Percentiles rank a stretch among this genome's conserved stretches.
phyloP scores from a whole-genome alignment of 495 filamentous ascomycete genomes.

The Jackrogersella minutella region DNA sequence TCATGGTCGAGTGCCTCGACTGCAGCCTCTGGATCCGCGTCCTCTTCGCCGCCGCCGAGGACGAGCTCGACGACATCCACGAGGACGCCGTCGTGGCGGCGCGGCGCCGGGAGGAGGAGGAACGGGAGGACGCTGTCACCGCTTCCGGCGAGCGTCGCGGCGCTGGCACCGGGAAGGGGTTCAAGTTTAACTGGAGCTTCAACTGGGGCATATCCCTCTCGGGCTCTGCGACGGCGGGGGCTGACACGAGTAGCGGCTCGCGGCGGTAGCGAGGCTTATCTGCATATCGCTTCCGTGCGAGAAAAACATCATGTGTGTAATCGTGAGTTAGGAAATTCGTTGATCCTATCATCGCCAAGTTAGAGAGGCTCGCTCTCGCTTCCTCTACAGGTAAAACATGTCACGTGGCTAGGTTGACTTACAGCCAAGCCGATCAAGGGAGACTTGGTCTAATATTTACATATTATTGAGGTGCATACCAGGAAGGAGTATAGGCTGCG shows the following conservation, averaged over 20 bases:
- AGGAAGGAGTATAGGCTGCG: neutral
- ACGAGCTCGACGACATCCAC: constrained; percentile 48
- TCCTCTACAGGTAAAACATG: constrained; percentile 7
- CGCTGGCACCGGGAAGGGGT: constrained; percentile 28
- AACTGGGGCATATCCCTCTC: constrained; percentile 42
- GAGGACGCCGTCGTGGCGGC: neutral
- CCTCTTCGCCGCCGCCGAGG: constrained; percentile 70
- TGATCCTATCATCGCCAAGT: neutral
- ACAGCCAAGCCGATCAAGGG: neutral
- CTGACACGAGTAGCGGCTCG: neutral
- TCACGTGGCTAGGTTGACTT: constrained; percentile 12
- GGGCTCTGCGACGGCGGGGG: constrained; percentile 17
- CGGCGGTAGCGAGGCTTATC: neutral
- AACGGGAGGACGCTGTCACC: constrained; percentile 1
- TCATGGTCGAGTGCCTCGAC: constrained; percentile 78
- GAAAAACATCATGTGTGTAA: neutral
- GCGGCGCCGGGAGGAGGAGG: neutral
- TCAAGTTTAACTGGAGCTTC: constrained; percentile 41
- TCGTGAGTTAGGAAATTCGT: neutral
- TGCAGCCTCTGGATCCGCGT: constrained; percentile 86
- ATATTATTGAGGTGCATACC: neutral
- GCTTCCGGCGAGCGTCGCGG: constrained; percentile 24
- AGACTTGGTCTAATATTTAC: neutral
- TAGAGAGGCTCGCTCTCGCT: constrained; percentile 10
- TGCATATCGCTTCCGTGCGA: neutral